Evolutionary conservation across 352 stramenopile species (phyloP).

Genomic region (Pythium monospermum): DNA sequence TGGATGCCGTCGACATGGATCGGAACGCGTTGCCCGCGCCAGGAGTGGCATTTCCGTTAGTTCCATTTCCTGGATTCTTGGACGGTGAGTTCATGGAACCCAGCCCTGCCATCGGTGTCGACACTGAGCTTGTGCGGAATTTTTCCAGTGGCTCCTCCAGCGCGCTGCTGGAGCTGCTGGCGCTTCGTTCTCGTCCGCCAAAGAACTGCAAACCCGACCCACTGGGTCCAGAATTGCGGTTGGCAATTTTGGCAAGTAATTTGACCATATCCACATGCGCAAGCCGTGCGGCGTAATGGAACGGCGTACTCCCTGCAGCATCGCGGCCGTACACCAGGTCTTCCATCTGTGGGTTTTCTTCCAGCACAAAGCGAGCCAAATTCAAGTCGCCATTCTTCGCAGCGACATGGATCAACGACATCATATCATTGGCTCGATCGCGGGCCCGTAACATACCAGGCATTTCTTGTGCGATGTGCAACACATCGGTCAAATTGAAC

Average conservation of each 20-base stretch:
- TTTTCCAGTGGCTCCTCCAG: conserved; percentile 43
- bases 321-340: conserved; percentile 83
- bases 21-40: conserved; percentile 10
- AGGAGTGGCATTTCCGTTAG: too few species aligned
- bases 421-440: conserved; percentile 72
- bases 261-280: conserved; percentile 85
- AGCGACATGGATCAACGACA: conserved; percentile 86
- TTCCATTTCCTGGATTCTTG: conserved; percentile 14
- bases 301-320: conserved; percentile 66
- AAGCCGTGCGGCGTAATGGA: conserved; percentile 77
- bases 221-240: conserved; percentile 66
- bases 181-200: conserved; percentile 44
- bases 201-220: conserved; percentile 35
- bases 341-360: conserved; percentile 78
- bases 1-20: conserved; percentile 19
- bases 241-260: conserved; percentile 77
- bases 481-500: conserved; percentile 74
- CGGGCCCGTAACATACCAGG: conserved; percentile 77
- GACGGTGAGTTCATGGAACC: conserved; percentile 14
- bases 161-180: conserved; percentile 58
- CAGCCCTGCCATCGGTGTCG: conserved; percentile 6
- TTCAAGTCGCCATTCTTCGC: conserved; percentile 85
- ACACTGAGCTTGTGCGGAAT: conserved; percentile 33
- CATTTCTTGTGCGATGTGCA: conserved; percentile 78
- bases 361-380: conserved; percentile 73